These are phyloP conservation scores for Beauveria australis DNA, from an alignment of 2,329 filamentous ascomycete species.

Conservation along the genomic window DNA sequence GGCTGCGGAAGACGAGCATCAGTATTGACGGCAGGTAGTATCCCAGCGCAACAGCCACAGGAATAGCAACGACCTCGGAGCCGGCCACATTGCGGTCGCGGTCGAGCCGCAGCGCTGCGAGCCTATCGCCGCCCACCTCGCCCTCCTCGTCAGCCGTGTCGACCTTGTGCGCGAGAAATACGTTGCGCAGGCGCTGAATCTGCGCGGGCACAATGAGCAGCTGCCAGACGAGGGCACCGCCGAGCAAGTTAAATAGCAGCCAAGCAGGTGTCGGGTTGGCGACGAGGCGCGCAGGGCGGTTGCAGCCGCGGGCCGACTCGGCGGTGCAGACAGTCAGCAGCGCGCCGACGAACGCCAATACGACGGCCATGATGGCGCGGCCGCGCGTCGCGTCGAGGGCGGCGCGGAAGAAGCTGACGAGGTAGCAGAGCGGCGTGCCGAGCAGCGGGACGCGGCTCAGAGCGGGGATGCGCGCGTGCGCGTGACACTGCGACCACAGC, in stretches of 20 bases:
- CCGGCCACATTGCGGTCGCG: slow-evolving; percentile 30
- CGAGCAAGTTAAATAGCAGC: slow-evolving; percentile 40
- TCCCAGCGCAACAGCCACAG: slow-evolving; percentile 38
- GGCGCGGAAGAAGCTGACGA: slow-evolving; percentile 40
- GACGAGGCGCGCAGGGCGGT: slow-evolving; percentile 27
- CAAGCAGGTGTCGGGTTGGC: slow-evolving; percentile 32
- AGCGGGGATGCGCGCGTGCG: slow-evolving; percentile 35
- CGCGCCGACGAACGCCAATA: slow-evolving; percentile 37
- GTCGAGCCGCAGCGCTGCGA: slow-evolving; percentile 12
- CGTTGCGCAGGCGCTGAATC: slow-evolving; percentile 31
- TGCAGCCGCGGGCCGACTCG: slow-evolving; percentile 39
- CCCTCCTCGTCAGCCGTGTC: slow-evolving; percentile 12
- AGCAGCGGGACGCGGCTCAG: slow-evolving; percentile 37
- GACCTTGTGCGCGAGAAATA: slow-evolving; percentile 20
- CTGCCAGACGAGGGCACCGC: slow-evolving; percentile 44
- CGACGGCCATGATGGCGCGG: slow-evolving; percentile 30
- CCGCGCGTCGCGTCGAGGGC: slow-evolving; percentile 34
- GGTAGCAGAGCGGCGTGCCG: slow-evolving; percentile 39
- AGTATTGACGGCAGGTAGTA: slow-evolving; percentile 37
- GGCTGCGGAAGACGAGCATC: slow-evolving; percentile 35
- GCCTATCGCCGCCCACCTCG: slow-evolving; percentile 13
- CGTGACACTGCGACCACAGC: slow-evolving; percentile 46
- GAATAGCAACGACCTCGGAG: slow-evolving; percentile 51
- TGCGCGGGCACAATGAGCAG: slow-evolving; percentile 43
- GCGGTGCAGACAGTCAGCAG: slow-evolving; percentile 41